These are phyloP conservation scores for Sistotremastrum suecicum DNA, from an alignment of 768 basidiomycete genomes.

Conservation along the genomic window DNA sequence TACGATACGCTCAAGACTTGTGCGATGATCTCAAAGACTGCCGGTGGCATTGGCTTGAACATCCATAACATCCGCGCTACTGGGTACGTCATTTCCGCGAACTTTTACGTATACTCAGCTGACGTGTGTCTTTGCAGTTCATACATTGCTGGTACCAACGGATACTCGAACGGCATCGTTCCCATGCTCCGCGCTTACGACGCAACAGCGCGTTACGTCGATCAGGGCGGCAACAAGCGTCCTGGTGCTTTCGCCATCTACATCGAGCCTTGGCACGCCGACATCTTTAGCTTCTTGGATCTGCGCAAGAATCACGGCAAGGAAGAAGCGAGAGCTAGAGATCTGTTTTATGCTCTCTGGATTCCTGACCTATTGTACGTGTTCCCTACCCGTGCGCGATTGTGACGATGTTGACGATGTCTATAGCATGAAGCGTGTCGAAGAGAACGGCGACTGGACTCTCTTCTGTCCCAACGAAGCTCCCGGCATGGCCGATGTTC, in stretches of 20 bases:
- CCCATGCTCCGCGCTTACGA: conserved; percentile 98
- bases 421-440: conserved; percentile 89
- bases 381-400: background rate
- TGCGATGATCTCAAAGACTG: conserved; percentile 98
- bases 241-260: conserved; percentile 98
- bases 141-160: conserved; percentile 98
- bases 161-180: conserved; percentile 97
- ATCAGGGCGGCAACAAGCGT: conserved; percentile 98
- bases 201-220: conserved; percentile 95
- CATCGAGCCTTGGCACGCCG: conserved; percentile 97
- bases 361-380: conserved; percentile 90
- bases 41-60: conserved; percentile 91
- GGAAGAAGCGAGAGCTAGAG: conserved; percentile 91
- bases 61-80: conserved; percentile 96
- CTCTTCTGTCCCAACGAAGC: conserved; percentile 98
- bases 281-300: conserved; percentile 95
- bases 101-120: conserved; percentile 1
- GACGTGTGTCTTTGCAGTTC: conserved; percentile 34
- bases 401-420: background rate
- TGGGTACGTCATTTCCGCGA: conserved; percentile 35
- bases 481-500: conserved; percentile 75
- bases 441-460: conserved; percentile 80
- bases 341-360: conserved; percentile 97
- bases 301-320: conserved; percentile 98
- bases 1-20: conserved; percentile 97